Percentiles rank a stretch among this genome's conserved stretches.
Evolutionary conservation across 164 flowering plant species (phyloP).

Genomic region (Vitis rupestris): DNA sequence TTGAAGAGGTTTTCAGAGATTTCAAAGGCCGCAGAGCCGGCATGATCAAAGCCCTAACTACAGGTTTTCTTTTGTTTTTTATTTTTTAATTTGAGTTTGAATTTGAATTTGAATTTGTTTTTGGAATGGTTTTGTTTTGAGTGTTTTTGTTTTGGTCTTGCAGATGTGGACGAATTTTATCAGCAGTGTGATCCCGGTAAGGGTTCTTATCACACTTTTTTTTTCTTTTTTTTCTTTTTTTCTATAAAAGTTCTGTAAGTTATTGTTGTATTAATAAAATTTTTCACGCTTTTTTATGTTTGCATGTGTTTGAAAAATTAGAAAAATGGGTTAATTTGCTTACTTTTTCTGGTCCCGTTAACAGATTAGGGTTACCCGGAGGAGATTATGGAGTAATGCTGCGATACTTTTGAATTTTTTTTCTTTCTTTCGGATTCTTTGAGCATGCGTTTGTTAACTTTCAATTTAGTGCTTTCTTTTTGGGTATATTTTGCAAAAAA

Average conservation of each 20-base stretch:
- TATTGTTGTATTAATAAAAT: neutral
- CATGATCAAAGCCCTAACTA: conserved; percentile 47
- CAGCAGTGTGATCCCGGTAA: conserved; percentile 73
- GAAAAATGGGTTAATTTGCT: too few species aligned
- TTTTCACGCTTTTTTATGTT: neutral
- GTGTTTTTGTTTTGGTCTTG: conserved; percentile 17
- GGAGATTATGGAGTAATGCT: too few species aligned
- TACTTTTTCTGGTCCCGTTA: too few species aligned
- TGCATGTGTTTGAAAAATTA: neutral
- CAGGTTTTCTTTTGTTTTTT: conserved; percentile 24
- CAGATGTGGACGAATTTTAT: conserved; percentile 64
- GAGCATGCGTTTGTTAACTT: too few species aligned
- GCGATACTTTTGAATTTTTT: too few species aligned
- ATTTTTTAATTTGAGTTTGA: neutral
- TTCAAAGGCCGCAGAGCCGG: conserved; percentile 49
- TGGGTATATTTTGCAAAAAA: too few species aligned
- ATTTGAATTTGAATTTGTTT: neutral
- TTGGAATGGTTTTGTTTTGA: conserved; percentile 3
- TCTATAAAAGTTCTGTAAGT: too few species aligned
- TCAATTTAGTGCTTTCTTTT: too few species aligned
- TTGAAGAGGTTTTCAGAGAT: conserved; percentile 54
- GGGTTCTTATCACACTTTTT: conserved; percentile 8
- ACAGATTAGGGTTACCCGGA: too few species aligned
- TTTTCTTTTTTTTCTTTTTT: neutral
- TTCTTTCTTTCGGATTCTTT: too few species aligned